Evolutionary conservation across 2,329 filamentous ascomycete species (phyloP).

Genomic region (Scedosporium minutisporum): DNA sequence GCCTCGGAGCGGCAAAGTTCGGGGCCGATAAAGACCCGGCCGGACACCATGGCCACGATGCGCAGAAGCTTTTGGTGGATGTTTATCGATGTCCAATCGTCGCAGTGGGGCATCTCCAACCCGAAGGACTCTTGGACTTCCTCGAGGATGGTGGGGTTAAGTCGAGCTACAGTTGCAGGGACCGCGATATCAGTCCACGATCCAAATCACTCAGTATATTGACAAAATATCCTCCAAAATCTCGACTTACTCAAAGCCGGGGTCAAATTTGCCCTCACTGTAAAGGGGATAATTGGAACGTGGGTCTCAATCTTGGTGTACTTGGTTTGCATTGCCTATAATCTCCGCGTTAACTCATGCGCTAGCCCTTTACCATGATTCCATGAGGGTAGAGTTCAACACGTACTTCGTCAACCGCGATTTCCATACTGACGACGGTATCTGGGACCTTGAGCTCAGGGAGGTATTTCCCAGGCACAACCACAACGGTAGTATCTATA

Average conservation of each 20-base stretch:
- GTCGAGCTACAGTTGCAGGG: not conserved
- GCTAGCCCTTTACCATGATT: too few species aligned
- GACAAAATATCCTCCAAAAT: not conserved
- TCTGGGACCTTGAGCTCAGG: slow-evolving; percentile 10
- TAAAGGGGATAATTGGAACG: slow-evolving; percentile 16
- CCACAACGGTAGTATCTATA: slow-evolving; percentile 1
- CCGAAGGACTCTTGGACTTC: slow-evolving; percentile 25
- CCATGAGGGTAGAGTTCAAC: not conserved
- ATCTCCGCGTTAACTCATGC: not conserved
- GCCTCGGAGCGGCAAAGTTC: slow-evolving; percentile 33
- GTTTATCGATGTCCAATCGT: slow-evolving; percentile 29
- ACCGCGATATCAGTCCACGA: not conserved
- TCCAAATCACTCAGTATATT: not conserved
- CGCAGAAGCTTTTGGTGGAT: slow-evolving; percentile 30
- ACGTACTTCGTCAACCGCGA: slow-evolving; percentile 8
- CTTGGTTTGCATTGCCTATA: slow-evolving; percentile 20
- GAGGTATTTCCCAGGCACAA: slow-evolving; percentile 5
- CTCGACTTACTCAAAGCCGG: slow-evolving; percentile 19
- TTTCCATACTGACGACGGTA: slow-evolving; percentile 8
- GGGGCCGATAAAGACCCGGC: slow-evolving; percentile 35
- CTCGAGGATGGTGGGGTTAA: slow-evolving; percentile 7
- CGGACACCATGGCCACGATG: slow-evolving; percentile 36
- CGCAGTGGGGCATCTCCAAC: slow-evolving; percentile 22
- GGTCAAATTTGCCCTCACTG: slow-evolving; percentile 22
- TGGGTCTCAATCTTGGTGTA: slow-evolving; percentile 21